Percentiles rank a stretch among this genome's conserved stretches.
Conservation (phyloP, 1,284 basidiomycete species). For the Schizophyllum commune region DNA sequence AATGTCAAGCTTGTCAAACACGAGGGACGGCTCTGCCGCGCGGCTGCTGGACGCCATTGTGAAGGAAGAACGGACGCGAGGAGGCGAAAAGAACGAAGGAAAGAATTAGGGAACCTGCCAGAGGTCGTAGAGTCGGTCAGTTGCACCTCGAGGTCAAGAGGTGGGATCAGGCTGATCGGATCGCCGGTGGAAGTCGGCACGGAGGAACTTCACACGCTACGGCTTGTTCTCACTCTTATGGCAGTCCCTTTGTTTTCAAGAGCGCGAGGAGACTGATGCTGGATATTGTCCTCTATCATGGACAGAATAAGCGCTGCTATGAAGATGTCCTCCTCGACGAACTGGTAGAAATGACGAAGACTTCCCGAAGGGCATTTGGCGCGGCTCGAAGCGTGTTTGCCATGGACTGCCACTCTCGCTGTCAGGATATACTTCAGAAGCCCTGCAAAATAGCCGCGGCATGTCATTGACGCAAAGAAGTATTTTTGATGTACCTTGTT, state of each 20-base stretch:
- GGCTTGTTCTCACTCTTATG: too few species aligned
- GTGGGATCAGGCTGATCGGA: not conserved
- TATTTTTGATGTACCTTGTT: too few species aligned
- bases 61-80: slow-evolving; percentile 1
- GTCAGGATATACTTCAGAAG: not conserved
- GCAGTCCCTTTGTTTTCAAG: too few species aligned
- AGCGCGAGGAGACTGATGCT: too few species aligned
- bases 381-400: not conserved
- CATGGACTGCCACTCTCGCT: not conserved
- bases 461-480: too few species aligned
- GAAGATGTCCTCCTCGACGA: not conserved
- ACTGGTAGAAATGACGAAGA: too few species aligned
- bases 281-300: too few species aligned
- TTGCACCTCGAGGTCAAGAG: not conserved
- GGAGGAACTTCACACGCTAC: too few species aligned
- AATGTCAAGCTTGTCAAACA: slow-evolving; percentile 61
- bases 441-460: not conserved
- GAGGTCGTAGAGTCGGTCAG: not conserved
- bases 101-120: slow-evolving; percentile 9
- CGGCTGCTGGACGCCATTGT: slow-evolving; percentile 13
- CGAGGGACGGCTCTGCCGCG: slow-evolving; percentile 27
- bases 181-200: not conserved
- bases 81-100: slow-evolving; percentile 1
- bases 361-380: too few species aligned
- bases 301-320: not conserved